Base-by-base conservation (phyloP, 2,329 filamentous ascomycete genomes). In the Didymellaceae sp. region DNA sequence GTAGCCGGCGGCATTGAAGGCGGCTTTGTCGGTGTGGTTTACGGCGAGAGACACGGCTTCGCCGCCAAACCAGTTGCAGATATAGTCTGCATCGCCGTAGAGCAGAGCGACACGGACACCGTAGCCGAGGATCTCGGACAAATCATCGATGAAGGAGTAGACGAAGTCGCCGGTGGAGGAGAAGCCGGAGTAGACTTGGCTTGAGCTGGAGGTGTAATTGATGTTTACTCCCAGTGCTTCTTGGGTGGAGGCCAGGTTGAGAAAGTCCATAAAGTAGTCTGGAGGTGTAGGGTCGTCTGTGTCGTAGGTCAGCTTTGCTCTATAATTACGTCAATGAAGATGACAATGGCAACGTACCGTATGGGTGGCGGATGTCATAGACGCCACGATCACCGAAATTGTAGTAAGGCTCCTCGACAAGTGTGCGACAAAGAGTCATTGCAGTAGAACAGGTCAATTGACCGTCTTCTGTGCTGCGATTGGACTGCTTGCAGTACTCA, bases 1-100 rank as follows among this genome's bases (percentile, higher is more conserved):
- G 70, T 94, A 94, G 0, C 88, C 89, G 0, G 90, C 85, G 0
- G 76, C 72, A 1, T 79, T 74, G 68, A 93, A 94, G 2, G 69
- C 62, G 4, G 70, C 64, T 28, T 75, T 71, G 6, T 75, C 66
- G 0, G 77, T 72, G 61, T 86, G 86, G 28, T 70, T 65, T 0
- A 90, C 72, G 6, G 80, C 79, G 3, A 73, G 77, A 2, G 86
- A 88, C 26, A 90, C 79, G 4, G 87, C 86, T 72, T 94, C 82
- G 22, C 89, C 90, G 16, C 90, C 90, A 59, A 87, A 77, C 84
- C 87, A 84, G 63, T 84, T 84, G 72, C 80, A 81, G 62, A 78
- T 79, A 51, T 71, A 85, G 62, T 86, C 83, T 2, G 80, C 75
- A 61, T 86, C 83, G 2, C 83, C 83, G 58, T 85, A 84, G 30